phyloP scores from a whole-genome alignment of 2,329 filamentous ascomycete species.

The Stachybotrys chlorohalonatus region DNA sequence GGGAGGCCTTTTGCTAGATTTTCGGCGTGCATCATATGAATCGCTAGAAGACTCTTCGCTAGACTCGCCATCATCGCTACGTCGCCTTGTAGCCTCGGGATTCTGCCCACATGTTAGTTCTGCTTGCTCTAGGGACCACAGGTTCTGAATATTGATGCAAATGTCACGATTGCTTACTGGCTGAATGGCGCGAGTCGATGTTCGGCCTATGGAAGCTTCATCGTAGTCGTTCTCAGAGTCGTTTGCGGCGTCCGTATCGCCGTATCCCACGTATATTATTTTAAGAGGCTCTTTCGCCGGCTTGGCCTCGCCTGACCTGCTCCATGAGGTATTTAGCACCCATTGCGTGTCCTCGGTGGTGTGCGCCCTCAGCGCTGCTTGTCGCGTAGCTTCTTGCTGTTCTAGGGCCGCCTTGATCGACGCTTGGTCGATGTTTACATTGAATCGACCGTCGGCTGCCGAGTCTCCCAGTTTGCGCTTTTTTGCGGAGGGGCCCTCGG shows the following conservation, averaged over 20 bases:
- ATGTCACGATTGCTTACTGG: not conserved
- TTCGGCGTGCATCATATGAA: slow-evolving; percentile 14
- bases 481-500: slow-evolving; percentile 49
- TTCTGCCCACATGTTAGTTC: not conserved
- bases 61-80: slow-evolving; percentile 13
- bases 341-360: slow-evolving; percentile 65
- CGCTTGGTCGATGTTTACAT: slow-evolving; percentile 41
- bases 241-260: slow-evolving; percentile 35
- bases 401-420: slow-evolving; percentile 55
- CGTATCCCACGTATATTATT: slow-evolving; percentile 51
- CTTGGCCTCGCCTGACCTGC: slow-evolving; percentile 13
- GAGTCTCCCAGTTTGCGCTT: slow-evolving; percentile 44
- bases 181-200: slow-evolving; percentile 2
- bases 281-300: slow-evolving; percentile 32
- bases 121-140: not conserved
- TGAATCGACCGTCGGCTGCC: slow-evolving; percentile 25
- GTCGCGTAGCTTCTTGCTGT: slow-evolving; percentile 57
- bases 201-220: slow-evolving; percentile 21
- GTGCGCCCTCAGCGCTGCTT: slow-evolving; percentile 51
- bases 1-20: slow-evolving; percentile 8
- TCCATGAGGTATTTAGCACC: slow-evolving; percentile 50
- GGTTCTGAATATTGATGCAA: not conserved
- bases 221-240: slow-evolving; percentile 24
- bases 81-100: slow-evolving; percentile 1
- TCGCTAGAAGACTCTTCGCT: slow-evolving; percentile 16